Evolutionary conservation across 2,329 filamentous ascomycete species (phyloP).

Genomic region (Fusarium chlamydosporum): DNA sequence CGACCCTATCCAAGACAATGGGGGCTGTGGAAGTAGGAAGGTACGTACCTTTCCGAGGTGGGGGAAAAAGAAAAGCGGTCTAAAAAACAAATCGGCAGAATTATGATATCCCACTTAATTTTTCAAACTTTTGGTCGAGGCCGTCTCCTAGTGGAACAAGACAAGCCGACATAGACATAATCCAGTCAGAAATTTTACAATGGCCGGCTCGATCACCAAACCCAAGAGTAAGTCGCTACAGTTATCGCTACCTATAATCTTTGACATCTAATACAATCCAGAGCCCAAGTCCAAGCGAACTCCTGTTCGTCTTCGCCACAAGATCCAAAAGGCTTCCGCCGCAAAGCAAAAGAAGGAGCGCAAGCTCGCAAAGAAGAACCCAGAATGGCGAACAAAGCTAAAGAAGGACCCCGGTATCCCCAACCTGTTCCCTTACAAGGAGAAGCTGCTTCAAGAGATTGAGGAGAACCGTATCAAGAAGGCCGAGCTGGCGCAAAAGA

Average conservation of each 20-base stretch:
- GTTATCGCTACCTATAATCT: rapidly evolving
- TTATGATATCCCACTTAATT: conserved; percentile 57
- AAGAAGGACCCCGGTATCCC: conserved; percentile 99
- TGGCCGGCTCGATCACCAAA: conserved; percentile 69
- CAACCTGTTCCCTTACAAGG: conserved; percentile 97
- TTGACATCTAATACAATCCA: conserved; percentile 55
- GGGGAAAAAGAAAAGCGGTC: conserved; percentile 52
- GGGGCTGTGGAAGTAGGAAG: conserved; percentile 26
- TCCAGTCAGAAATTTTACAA: conserved; percentile 51
- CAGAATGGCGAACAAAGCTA: conserved; percentile 92
- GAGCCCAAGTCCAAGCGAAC: conserved; percentile 96
- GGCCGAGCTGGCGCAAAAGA: conserved; percentile 80
- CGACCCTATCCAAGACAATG: neutral
- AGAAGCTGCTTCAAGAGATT: conserved; percentile 93
- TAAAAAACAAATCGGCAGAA: conserved; percentile 54
- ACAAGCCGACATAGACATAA: conserved; percentile 19
- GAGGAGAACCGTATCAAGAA: conserved; percentile 88
- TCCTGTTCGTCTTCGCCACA: conserved; percentile 90
- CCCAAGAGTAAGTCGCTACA: conserved; percentile 63
- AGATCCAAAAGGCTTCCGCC: conserved; percentile 92
- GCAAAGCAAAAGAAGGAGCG: conserved; percentile 92
- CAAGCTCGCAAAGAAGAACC: conserved; percentile 95
- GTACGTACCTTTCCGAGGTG: conserved; percentile 41
- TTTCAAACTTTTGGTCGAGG: conserved; percentile 51
- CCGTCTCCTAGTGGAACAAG: conserved; percentile 22